Evolutionary conservation across 164 flowering plant genomes (phyloP).

Genomic region (Berberis vulgaris): DNA sequence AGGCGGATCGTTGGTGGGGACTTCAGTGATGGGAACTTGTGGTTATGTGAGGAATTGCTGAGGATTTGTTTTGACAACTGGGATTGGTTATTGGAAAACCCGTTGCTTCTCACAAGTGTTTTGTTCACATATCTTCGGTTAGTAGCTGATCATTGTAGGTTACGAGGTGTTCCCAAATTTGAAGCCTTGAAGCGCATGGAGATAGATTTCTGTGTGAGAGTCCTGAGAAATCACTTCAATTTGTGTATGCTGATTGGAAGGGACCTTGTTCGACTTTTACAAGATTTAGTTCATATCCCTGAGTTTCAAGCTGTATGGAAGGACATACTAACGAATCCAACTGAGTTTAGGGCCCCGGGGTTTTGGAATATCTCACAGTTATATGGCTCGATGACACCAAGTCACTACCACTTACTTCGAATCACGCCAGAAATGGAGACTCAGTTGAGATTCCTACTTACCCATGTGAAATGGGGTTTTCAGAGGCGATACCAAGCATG

Average conservation of each 20-base stretch:
- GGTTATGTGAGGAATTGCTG: conserved; percentile 60
- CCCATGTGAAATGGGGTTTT: conserved; percentile 65
- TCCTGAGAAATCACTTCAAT: conserved; percentile 55
- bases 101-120: conserved; percentile 38
- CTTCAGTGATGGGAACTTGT: conserved; percentile 59
- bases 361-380: conserved; percentile 59
- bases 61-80: conserved; percentile 35
- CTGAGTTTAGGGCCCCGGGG: conserved; percentile 32
- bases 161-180: conserved; percentile 20
- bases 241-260: conserved; percentile 72
- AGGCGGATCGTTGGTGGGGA: conserved; percentile 79
- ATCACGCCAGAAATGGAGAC: conserved; percentile 81
- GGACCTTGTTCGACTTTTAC: conserved; percentile 65
- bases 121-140: conserved; percentile 58
- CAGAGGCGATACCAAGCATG: conserved; percentile 69
- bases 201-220: conserved; percentile 58
- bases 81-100: conserved; percentile 48
- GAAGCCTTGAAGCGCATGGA: conserved; percentile 46
- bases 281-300: conserved; percentile 60
- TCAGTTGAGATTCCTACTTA: conserved; percentile 71
- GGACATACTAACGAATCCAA: conserved; percentile 49
- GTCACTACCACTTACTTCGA: conserved; percentile 55
- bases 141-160: conserved; percentile 57
- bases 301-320: conserved; percentile 64
- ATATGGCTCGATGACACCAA: conserved; percentile 50